Percentiles rank a stretch among this genome's conserved stretches.
Evolutionary conservation across 179 eudicot genomes (phyloP).

Genomic region (Silene coronaria): DNA sequence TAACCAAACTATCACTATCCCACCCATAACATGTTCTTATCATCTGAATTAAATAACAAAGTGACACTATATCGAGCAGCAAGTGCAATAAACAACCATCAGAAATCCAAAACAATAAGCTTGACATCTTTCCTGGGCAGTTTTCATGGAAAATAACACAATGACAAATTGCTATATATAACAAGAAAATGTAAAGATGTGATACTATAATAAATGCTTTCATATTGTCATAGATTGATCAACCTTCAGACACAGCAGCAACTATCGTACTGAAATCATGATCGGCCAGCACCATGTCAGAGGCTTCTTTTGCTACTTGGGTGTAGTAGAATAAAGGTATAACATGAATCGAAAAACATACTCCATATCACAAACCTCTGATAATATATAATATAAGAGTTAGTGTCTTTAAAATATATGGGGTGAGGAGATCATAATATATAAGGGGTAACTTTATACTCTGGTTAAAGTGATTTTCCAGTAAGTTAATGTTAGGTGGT

Average conservation of each 20-base stretch:
- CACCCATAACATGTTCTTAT: neutral
- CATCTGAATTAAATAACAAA: neutral
- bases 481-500: neutral
- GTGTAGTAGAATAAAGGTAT: conserved; percentile 11
- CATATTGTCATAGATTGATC: conserved; percentile 96
- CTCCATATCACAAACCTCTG: neutral
- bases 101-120: neutral
- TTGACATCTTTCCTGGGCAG: conserved; percentile 2
- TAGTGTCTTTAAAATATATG: too few species aligned
- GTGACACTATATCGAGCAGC: neutral
- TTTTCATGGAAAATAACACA: neutral
- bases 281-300: conserved; percentile 95
- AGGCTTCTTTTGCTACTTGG: conserved; percentile 98
- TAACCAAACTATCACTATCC: neutral
- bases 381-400: too few species aligned
- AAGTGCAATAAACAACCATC: neutral
- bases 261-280: conserved; percentile 96
- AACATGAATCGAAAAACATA: neutral
- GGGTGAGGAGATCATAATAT: too few species aligned
- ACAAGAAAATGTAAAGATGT: neutral
- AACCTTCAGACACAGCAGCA: conserved; percentile 93
- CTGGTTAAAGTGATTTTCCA: neutral
- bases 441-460: neutral
- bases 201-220: conserved; percentile 90
- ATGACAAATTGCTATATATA: neutral